Conservation (phyloP, 2,329 filamentous ascomycete species). For the Diaporthe helianthi region DNA sequence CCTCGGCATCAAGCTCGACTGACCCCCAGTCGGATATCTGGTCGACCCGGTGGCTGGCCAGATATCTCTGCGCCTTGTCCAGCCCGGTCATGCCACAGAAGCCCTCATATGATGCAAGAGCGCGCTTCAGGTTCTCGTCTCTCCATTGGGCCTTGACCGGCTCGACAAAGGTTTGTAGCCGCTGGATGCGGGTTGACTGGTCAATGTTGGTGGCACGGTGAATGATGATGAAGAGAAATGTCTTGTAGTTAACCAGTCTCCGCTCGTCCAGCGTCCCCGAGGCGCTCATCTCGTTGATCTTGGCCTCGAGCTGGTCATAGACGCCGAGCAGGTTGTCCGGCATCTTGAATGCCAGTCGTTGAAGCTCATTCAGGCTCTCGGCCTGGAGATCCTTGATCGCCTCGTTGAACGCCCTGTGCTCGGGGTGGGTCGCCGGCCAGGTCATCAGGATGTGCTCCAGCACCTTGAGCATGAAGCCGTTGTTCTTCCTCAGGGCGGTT, state of each 20-base stretch:
- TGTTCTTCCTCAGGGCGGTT: conserved; percentile 77
- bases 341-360: conserved; percentile 88
- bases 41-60: conserved; percentile 75
- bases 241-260: conserved; percentile 83
- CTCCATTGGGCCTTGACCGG: conserved; percentile 85
- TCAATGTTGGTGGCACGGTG: conserved; percentile 84
- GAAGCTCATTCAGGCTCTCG: conserved; percentile 85
- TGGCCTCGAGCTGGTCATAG: conserved; percentile 84
- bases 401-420: conserved; percentile 79
- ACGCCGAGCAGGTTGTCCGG: conserved; percentile 87
- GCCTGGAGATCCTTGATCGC: conserved; percentile 88
- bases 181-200: conserved; percentile 70
- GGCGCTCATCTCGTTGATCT: conserved; percentile 80
- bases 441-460: conserved; percentile 90
- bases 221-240: conserved; percentile 93
- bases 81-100: conserved; percentile 85
- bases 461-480: conserved; percentile 84
- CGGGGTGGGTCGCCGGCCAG: conserved; percentile 74
- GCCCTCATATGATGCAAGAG: conserved; percentile 75
- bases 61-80: conserved; percentile 80
- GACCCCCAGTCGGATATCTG: conserved; percentile 83
- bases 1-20: conserved; percentile 78
- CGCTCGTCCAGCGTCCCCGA: conserved; percentile 80
- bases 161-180: conserved; percentile 79
- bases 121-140: conserved; percentile 69